phyloP scores from a whole-genome alignment of 768 basidiomycete species.

The Lactarius sp. region DNA sequence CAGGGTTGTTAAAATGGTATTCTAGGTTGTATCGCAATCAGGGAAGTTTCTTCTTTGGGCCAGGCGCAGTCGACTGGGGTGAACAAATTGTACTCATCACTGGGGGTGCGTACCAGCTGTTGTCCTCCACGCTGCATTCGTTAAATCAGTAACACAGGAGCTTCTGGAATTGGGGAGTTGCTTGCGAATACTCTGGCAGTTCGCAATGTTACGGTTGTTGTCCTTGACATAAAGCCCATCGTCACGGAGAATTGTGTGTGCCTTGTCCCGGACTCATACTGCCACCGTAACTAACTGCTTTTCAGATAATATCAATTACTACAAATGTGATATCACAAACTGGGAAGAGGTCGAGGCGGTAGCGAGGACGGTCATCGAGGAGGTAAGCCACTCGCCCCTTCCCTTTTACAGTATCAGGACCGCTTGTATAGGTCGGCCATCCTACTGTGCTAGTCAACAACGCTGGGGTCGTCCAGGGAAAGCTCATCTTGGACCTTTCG shows the following conservation, averaged over 20 bases:
- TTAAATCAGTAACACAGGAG: conserved; percentile 42
- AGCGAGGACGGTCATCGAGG: conserved; percentile 67
- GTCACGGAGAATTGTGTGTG: conserved; percentile 70
- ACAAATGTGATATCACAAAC: conserved; percentile 89
- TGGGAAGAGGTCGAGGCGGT: conserved; percentile 78
- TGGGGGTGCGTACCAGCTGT: conserved; percentile 55
- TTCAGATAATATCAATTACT: conserved; percentile 74
- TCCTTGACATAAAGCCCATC: conserved; percentile 79
- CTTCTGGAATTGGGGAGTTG: conserved; percentile 85
- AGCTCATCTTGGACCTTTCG: conserved; percentile 71
- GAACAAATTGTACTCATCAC: conserved; percentile 89
- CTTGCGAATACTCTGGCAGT: conserved; percentile 84
- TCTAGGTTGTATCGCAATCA: conserved; percentile 74
- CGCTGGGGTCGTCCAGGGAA: conserved; percentile 91
- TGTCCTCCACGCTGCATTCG: not conserved
- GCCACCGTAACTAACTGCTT: not conserved
- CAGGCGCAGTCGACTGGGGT: conserved; percentile 69
- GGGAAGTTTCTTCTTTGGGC: conserved; percentile 55
- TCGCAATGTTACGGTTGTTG: conserved; percentile 76
- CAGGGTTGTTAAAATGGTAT: conserved; percentile 62
- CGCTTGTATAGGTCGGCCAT: conserved; percentile 61
- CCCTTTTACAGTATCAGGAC: not conserved
- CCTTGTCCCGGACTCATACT: not conserved
- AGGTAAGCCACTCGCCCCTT: conserved; percentile 43
- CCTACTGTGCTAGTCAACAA: conserved; percentile 93